Conservation (phyloP, 2,329 filamentous ascomycete genomes). For the Cordyceps fumosorosea region DNA sequence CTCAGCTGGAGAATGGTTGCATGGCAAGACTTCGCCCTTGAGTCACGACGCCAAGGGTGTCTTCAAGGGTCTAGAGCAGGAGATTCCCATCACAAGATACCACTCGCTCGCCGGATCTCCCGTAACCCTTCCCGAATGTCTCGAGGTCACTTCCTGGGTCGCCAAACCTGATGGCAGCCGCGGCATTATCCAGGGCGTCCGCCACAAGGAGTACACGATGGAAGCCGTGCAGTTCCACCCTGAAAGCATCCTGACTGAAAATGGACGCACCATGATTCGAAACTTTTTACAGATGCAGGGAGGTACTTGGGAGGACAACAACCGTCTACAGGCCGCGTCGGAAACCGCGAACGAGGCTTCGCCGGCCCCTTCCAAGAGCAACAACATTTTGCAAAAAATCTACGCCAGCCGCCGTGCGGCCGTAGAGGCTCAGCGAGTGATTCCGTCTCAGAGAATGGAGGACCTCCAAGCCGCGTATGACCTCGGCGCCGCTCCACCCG, state of each 20-base stretch:
- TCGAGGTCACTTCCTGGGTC: constrained; percentile 91
- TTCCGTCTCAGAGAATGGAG: constrained; percentile 75
- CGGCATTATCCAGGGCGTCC: constrained; percentile 91
- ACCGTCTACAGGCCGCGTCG: constrained; percentile 40
- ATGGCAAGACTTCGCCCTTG: constrained; percentile 91
- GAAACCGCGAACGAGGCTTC: constrained; percentile 22
- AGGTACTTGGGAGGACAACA: constrained; percentile 85
- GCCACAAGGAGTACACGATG: constrained; percentile 84
- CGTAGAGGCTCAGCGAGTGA: constrained; percentile 72
- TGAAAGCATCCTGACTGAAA: constrained; percentile 89
- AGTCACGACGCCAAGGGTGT: constrained; percentile 89
- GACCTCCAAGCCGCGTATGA: constrained; percentile 86
- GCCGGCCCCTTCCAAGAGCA: constrained; percentile 48
- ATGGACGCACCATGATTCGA: constrained; percentile 81
- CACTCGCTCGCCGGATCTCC: constrained; percentile 93
- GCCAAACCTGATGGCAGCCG: constrained; percentile 67
- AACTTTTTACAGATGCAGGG: constrained; percentile 87
- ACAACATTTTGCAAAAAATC: constrained; percentile 85
- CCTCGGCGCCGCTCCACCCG: constrained; percentile 75
- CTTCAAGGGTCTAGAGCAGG: constrained; percentile 72
- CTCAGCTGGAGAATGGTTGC: constrained; percentile 91
- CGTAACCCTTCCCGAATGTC: constrained; percentile 72
- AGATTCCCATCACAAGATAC: constrained; percentile 85
- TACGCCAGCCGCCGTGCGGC: constrained; percentile 72
- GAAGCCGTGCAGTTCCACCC: constrained; percentile 98